Evolutionary conservation across 2,329 filamentous ascomycete species (phyloP).

Genomic region (Colletotrichum eremochloae): DNA sequence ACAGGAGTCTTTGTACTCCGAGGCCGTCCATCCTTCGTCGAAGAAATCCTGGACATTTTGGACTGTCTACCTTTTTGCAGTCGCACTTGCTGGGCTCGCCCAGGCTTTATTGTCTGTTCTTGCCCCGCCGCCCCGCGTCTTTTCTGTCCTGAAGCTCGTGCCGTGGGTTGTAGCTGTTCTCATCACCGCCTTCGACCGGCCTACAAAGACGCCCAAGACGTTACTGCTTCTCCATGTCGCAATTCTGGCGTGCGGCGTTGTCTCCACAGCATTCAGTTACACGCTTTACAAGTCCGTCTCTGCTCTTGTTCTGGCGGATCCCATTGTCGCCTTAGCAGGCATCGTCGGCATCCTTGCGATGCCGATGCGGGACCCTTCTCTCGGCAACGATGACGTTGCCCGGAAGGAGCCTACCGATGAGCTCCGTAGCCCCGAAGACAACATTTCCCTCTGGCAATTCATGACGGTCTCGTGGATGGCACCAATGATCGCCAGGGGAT

Average conservation of each 20-base stretch:
- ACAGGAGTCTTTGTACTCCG: slow-evolving; percentile 49
- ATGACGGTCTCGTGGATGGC: slow-evolving; percentile 88
- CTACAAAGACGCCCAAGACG: slow-evolving; percentile 57
- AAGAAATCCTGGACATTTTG: slow-evolving; percentile 55
- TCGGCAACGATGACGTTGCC: slow-evolving; percentile 70
- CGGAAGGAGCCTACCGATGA: slow-evolving; percentile 68
- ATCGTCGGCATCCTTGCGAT: slow-evolving; percentile 66
- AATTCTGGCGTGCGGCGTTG: slow-evolving; percentile 50
- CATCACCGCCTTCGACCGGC: slow-evolving; percentile 55
- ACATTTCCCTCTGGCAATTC: slow-evolving; percentile 84
- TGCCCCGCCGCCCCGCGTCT: slow-evolving; percentile 46
- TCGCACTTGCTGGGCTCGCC: slow-evolving; percentile 53
- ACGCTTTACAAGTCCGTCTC: slow-evolving; percentile 42
- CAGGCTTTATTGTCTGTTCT: slow-evolving; percentile 51
- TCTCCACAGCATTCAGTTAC: slow-evolving; percentile 47
- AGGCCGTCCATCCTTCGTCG: slow-evolving; percentile 35
- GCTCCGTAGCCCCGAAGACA: slow-evolving; percentile 83
- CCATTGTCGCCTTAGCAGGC: slow-evolving; percentile 45
- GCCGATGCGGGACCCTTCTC: slow-evolving; percentile 74
- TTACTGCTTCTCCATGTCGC: slow-evolving; percentile 56
- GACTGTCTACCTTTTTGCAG: slow-evolving; percentile 52
- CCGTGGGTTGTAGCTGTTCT: slow-evolving; percentile 57
- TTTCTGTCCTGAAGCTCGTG: slow-evolving; percentile 51
- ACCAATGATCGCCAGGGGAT: slow-evolving; percentile 77
- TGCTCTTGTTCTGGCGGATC: slow-evolving; percentile 45